Evolutionary conservation across 805 yeast species (phyloP).

Genomic region (Zygosaccharomyces lentus): DNA sequence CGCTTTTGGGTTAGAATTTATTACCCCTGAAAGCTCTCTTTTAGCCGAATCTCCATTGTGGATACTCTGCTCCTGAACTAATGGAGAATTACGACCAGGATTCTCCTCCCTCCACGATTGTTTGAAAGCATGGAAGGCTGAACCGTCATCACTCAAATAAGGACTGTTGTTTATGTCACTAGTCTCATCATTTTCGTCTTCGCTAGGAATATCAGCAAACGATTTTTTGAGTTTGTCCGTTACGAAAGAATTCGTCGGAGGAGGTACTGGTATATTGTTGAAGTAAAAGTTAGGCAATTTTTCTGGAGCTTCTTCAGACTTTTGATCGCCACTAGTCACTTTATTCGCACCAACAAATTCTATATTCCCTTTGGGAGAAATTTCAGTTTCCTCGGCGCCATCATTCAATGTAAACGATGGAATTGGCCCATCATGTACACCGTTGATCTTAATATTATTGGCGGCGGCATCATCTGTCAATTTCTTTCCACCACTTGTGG

Average conservation of each 20-base stretch:
- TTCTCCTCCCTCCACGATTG: constrained; percentile 12
- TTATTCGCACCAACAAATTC: not conserved
- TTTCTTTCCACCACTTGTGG: too few relatives aligned
- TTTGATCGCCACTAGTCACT: not conserved
- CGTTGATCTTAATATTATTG: not conserved
- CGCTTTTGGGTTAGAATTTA: not conserved
- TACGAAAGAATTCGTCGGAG: constrained; percentile 14
- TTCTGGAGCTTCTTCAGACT: not conserved
- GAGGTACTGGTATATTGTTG: constrained; percentile 7
- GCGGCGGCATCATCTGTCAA: too few relatives aligned
- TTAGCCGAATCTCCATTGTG: not conserved
- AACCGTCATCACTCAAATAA: constrained; percentile 19
- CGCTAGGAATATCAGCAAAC: constrained; percentile 16
- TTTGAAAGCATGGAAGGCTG: constrained; percentile 22
- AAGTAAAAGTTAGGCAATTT: constrained; percentile 7
- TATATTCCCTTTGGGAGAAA: not conserved
- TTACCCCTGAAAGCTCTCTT: not conserved
- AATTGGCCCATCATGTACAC: not conserved
- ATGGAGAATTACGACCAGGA: not conserved
- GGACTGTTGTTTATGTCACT: constrained; percentile 10
- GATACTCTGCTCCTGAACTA: constrained; percentile 1
- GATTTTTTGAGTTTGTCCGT: constrained; percentile 15
- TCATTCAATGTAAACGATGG: constrained; percentile 3
- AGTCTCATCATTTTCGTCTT: constrained; percentile 16
- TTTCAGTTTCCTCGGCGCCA: constrained; percentile 1